phyloP scores from a whole-genome alignment of 1,139 yeast species.

The Taiozyma onychis region DNA sequence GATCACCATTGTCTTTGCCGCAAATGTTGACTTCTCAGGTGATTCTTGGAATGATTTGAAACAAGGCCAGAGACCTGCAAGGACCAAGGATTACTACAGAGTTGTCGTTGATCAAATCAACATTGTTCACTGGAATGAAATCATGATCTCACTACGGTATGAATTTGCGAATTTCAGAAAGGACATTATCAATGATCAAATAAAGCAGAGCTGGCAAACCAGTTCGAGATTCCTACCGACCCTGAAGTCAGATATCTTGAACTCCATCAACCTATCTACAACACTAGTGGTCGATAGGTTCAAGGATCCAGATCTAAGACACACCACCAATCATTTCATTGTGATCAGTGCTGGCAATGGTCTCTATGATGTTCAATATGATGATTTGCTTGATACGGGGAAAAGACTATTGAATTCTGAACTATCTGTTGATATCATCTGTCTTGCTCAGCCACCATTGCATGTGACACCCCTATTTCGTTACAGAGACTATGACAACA shows the following conservation, averaged over 20 bases:
- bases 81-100: conserved; percentile 74
- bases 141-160: conserved; percentile 78
- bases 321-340: conserved; percentile 81
- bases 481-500: conserved; percentile 49
- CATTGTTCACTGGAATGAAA: conserved; percentile 81
- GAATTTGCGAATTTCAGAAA: conserved; percentile 82
- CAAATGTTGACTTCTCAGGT: conserved; percentile 63
- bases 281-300: conserved; percentile 77
- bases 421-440: conserved; percentile 80
- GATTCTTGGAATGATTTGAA: conserved; percentile 48
- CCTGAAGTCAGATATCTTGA: conserved; percentile 82
- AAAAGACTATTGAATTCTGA: conserved; percentile 72
- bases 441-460: conserved; percentile 85
- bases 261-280: conserved; percentile 81
- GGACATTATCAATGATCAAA: conserved; percentile 54
- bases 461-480: conserved; percentile 89
- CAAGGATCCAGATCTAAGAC: conserved; percentile 78
- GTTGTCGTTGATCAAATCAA: conserved; percentile 95
- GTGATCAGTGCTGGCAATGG: conserved; percentile 93
- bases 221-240: conserved; percentile 65
- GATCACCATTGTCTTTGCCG: conserved; percentile 81
- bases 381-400: conserved; percentile 68
- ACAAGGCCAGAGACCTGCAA: conserved; percentile 69
- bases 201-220: conserved; percentile 30
- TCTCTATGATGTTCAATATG: conserved; percentile 84